Percentiles rank a stretch among this genome's conserved stretches.
Evolutionary conservation across 2,329 filamentous ascomycete genomes (phyloP).

Genomic region (Sporothrix protearum): DNA sequence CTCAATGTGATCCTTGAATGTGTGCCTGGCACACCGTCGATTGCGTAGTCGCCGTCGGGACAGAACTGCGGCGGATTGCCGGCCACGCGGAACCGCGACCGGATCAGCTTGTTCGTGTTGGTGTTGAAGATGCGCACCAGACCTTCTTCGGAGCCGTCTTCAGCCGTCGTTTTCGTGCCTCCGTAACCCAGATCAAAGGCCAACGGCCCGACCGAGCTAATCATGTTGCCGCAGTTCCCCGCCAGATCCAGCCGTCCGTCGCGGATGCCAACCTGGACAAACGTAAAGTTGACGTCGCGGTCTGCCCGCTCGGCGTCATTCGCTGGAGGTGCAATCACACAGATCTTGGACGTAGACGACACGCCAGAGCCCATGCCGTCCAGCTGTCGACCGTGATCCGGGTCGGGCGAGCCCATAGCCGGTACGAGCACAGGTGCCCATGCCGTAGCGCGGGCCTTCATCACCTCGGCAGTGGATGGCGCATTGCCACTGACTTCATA

Average conservation of each 20-base stretch:
- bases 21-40: constrained; percentile 42
- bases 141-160: constrained; percentile 20
- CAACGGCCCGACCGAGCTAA: constrained; percentile 62
- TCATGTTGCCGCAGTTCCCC: constrained; percentile 76
- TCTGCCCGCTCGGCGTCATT: constrained; percentile 27
- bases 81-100: constrained; percentile 38
- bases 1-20: constrained; percentile 38
- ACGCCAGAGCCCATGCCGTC: constrained; percentile 68
- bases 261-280: constrained; percentile 64
- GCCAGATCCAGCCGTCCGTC: constrained; percentile 60
- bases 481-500: neutral
- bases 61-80: constrained; percentile 40
- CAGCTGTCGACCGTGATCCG: constrained; percentile 62
- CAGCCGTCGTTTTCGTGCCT: constrained; percentile 28
- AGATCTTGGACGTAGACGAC: constrained; percentile 67
- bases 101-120: constrained; percentile 60
- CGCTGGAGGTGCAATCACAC: constrained; percentile 55
- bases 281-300: constrained; percentile 65
- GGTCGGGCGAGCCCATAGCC: constrained; percentile 63
- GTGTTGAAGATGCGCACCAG: constrained; percentile 65
- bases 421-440: constrained; percentile 31
- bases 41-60: constrained; percentile 37
- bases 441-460: constrained; percentile 20
- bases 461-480: neutral
- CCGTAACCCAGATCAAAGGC: constrained; percentile 53